Base-by-base conservation (phyloP, 129 eudicot species). In the Centella asiatica region DNA sequence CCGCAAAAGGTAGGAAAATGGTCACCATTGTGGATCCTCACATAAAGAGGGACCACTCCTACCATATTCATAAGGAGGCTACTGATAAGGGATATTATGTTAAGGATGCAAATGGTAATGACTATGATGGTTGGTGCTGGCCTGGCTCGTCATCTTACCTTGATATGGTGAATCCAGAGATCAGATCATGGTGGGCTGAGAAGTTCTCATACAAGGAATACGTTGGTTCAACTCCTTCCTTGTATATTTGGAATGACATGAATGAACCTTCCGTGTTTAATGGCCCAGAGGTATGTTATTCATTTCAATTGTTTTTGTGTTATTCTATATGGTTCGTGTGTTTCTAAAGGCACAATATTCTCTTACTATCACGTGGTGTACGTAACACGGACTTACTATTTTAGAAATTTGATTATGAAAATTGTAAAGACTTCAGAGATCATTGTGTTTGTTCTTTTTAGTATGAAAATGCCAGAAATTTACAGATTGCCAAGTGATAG, bases 121-220 rank as follows among this genome's bases (percentile, higher is more conserved):
- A 92, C 71, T 92, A 40, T 67, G 99, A 92, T 72, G 99, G 99
- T 4, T 92, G 99, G 99, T 92, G 99, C 77, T 93, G 99, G 99
- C 89, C 99, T 39, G 99, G 99, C 34, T 87, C 99, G 7, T 93
- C 99, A 4, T 93, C 99, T 0, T 93, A 93, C 76, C 51, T 78
- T 20, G 99, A 93, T 70, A 68, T 93, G 96, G 73, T 93, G 57
- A 93, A 86, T 69, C 99, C 99, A 20, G 96, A 93, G 64, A 83
- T 93, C 40, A 82, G 99, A 74, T 81, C 85, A 48, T 93, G 99
- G 99, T 93, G 99, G 99, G 95, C 85, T 19, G 96, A 87, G 18
- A 93, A 88, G 69, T 93, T 93, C 69, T 84, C 85, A 0, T 74
- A 71, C 48, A 55, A 77, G 11, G 76, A 82, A 44, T 93, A 93